Conservation (phyloP, 371 early-diverging fungal species). For the Dichotomocladium elegans region DNA sequence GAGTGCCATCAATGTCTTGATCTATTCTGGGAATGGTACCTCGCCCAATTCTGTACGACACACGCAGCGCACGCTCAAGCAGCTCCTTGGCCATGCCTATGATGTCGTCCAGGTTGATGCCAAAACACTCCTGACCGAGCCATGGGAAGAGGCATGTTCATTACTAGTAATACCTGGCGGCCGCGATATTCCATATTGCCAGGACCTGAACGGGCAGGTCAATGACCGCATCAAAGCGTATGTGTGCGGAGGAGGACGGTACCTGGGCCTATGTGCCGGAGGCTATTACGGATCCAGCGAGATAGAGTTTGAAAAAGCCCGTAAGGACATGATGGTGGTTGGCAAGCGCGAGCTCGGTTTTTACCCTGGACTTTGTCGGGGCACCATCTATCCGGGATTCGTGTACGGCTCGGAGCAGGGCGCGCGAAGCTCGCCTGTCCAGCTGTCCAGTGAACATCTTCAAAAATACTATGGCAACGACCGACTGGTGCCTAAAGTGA, state of each 20-base stretch:
- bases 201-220: constrained; percentile 57
- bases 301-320: constrained; percentile 78
- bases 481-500: constrained; percentile 9
- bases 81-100: constrained; percentile 72
- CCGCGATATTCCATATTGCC: constrained; percentile 77
- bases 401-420: constrained; percentile 77
- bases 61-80: constrained; percentile 61
- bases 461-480: constrained; percentile 5
- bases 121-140: constrained; percentile 61
- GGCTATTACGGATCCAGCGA: constrained; percentile 75
- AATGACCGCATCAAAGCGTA: constrained; percentile 64
- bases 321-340: constrained; percentile 55
- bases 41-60: constrained; percentile 63
- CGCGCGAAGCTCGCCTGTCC: constrained; percentile 56
- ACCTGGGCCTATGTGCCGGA: constrained; percentile 93
- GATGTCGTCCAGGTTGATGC: constrained; percentile 83
- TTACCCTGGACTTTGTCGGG: constrained; percentile 68
- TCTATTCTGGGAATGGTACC: constrained; percentile 81
- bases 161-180: constrained; percentile 91
- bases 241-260: constrained; percentile 79
- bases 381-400: constrained; percentile 76
- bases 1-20: constrained; percentile 73
- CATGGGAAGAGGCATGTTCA: constrained; percentile 83
- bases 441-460: constrained; percentile 13
- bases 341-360: constrained; percentile 75